Evolutionary conservation across 305 asterid genomes (phyloP).

Genomic region (Striga hermonthica): DNA sequence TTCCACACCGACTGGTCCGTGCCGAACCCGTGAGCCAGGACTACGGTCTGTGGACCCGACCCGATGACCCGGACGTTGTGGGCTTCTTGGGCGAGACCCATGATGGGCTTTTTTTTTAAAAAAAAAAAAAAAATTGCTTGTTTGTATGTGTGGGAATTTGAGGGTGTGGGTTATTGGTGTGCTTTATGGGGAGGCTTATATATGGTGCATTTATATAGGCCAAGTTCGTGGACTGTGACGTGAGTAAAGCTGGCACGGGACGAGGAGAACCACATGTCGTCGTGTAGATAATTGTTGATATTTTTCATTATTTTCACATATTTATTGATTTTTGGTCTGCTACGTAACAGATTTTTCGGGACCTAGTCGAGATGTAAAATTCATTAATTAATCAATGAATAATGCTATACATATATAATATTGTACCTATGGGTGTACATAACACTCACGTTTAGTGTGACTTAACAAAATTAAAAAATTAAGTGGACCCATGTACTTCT

Average conservation of each 20-base stretch:
- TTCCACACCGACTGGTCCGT: constrained; percentile 90
- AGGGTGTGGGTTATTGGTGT: too few species aligned
- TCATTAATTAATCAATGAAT: too few species aligned
- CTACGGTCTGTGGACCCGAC: constrained; percentile 50
- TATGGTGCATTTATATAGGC: constrained; percentile 23
- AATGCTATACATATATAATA: too few species aligned
- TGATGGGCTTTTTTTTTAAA: background rate
- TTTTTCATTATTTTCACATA: background rate
- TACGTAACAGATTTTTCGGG: too few species aligned
- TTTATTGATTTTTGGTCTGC: too few species aligned
- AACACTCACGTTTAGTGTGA: too few species aligned
- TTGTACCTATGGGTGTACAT: too few species aligned
- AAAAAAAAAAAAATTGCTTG: background rate
- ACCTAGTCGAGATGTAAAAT: too few species aligned
- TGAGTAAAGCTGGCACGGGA: too few species aligned
- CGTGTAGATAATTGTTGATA: constrained; percentile 20
- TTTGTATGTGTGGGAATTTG: background rate
- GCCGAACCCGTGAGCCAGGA: constrained; percentile 82
- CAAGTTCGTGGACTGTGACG: constrained; percentile 14
- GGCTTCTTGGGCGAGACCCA: constrained; percentile 71
- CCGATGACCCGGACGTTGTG: constrained; percentile 78
- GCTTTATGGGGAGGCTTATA: background rate
- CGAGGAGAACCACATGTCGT: constrained; percentile 31
- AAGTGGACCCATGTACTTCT: too few species aligned
- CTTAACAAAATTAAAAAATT: too few species aligned